Evolutionary conservation across 805 yeast species (phyloP), one percentile per base, ranked within the genome.

Genomic region (Cyberlindnera meyerae): DNA sequence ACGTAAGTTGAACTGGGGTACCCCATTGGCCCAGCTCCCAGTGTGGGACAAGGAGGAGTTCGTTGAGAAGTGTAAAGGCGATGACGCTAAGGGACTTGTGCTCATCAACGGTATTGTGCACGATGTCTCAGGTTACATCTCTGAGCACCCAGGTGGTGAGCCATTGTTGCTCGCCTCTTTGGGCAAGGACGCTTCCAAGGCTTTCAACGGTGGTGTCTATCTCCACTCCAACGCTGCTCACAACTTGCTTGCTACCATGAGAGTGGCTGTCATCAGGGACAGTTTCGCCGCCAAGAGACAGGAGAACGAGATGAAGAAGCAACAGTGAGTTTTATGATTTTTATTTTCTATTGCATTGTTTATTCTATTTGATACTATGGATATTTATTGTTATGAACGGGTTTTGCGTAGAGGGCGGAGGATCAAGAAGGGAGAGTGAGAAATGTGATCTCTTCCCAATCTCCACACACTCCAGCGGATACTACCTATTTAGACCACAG

Each of bases 171-270:
- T 73, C 51, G 78, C 88, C 25, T 78, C 89, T 3, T 62, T 73
- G 42, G 89, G 90, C 52, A 83, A 82, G 59, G 93, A 84, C 60
- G 90, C 90, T 18, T 80, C 90, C n/a, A 74, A 73, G 57, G 93
- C 89, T 1, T 84, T 84, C 69, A 80, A 81, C 57, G 94, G 94
- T 57, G 89, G 86, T 57, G 93, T 84, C 20, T 84, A 84, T 54
- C 77, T 83, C 8, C 94, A 84, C 58, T 81, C 90, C 8, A 84
- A 83, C 51, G 93, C 94, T 46, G 94, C 93, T 24, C 88, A 82
- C 60, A 84, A 84, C 60, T 65, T 83, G 55, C 71, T 84, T 60
- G 87, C 90, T 14, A 77, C 82, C n/a, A 74, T 82, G 84, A 78
- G 94, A 70, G 78, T 84, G 15, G 93, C 90, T 21, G 82, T 84